A percentile compares a stretch with the other conserved stretches of the same genome.
Evolutionary conservation across 2,329 filamentous ascomycete species (phyloP).

Genomic region (Hyphodiscus sp.): DNA sequence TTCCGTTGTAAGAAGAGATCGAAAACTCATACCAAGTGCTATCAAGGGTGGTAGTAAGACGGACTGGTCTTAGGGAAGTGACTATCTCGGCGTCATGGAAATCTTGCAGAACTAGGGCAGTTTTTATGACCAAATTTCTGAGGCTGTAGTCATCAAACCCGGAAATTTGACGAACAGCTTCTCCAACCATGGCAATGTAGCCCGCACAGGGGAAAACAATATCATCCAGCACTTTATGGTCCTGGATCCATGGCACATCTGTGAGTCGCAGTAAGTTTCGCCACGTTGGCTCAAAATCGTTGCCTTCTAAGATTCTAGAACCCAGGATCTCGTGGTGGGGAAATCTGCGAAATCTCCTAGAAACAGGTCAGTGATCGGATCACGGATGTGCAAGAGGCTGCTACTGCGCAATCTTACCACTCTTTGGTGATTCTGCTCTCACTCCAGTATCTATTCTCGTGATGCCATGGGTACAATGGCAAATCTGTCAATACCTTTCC

Average conservation of each 20-base stretch:
- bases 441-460: background rate
- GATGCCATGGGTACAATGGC: background rate
- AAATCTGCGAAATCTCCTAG: slow-evolving; percentile 36
- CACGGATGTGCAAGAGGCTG: too few species aligned
- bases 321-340: slow-evolving; percentile 34
- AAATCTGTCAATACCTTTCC: background rate
- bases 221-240: slow-evolving; percentile 42
- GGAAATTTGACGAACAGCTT: slow-evolving; percentile 12
- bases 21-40: slow-evolving; percentile 6
- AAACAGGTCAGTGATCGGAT: background rate
- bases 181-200: slow-evolving; percentile 24
- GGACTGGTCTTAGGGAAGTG: slow-evolving; percentile 20
- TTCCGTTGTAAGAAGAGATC: slow-evolving; percentile 3
- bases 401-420: background rate
- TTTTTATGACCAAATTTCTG: background rate
- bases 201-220: slow-evolving; percentile 42
- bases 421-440: background rate
- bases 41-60: slow-evolving; percentile 18
- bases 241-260: slow-evolving; percentile 40
- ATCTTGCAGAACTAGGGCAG: slow-evolving; percentile 16
- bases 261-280: slow-evolving; percentile 24
- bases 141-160: background rate
- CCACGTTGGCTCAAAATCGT: slow-evolving; percentile 23
- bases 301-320: slow-evolving; percentile 14
- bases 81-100: slow-evolving; percentile 22